These are phyloP conservation scores for Lipomyces yamanashiensis DNA, from an alignment of 805 yeast genomes.

Conservation along the genomic window DNA sequence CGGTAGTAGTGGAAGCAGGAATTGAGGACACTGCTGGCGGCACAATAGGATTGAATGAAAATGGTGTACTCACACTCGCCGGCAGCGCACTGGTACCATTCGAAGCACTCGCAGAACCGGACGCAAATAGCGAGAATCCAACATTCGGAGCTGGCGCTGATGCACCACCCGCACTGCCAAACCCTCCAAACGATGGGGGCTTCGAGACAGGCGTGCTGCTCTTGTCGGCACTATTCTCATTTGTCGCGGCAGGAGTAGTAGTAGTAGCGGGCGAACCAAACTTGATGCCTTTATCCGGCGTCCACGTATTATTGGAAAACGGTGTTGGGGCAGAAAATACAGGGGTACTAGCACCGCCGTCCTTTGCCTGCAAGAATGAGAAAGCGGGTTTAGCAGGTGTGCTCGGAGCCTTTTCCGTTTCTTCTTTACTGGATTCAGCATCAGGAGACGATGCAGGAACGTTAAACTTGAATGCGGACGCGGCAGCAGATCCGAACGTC, in stretches of 20 bases:
- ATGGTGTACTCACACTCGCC: neutral
- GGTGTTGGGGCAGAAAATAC: conserved; percentile 20
- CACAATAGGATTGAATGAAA: conserved; percentile 26
- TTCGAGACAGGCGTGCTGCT: conserved; percentile 6
- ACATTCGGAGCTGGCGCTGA: conserved; percentile 17
- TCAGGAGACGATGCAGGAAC: conserved; percentile 16
- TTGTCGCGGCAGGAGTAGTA: neutral
- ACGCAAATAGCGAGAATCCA: conserved; percentile 16
- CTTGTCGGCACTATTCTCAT: neutral
- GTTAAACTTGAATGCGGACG: conserved; percentile 30
- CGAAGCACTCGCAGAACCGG: neutral
- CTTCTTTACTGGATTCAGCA: neutral
- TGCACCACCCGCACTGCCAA: conserved; percentile 5
- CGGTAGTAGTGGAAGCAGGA: conserved; percentile 13
- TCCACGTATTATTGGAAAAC: conserved; percentile 39
- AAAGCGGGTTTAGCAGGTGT: conserved; percentile 20
- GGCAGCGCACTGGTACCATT: neutral
- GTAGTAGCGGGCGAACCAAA: conserved; percentile 36
- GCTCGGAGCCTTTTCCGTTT: neutral
- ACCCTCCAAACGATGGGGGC: conserved; percentile 14
- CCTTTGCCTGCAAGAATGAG: conserved; percentile 22
- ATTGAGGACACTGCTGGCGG: conserved; percentile 40
- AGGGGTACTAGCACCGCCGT: conserved; percentile 18
- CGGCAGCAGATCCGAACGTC: conserved; percentile 3
- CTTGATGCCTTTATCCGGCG: conserved; percentile 44